Percentiles rank a stretch among this genome's conserved stretches.
phyloP scores from a whole-genome alignment of 192 early-diverging fungal species.

The Linnemannia elongata region DNA sequence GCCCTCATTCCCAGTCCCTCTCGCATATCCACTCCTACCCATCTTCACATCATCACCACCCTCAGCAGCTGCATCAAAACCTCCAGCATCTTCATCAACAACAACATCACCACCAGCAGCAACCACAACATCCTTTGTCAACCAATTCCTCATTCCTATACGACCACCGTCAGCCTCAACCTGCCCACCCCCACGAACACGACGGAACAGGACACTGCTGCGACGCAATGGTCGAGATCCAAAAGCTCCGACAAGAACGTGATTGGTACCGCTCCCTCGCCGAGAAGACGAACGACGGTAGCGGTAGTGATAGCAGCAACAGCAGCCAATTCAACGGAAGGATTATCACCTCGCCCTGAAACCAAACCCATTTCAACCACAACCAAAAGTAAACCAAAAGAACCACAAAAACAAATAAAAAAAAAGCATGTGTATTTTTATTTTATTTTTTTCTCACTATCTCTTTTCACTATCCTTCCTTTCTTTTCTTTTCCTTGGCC shows the following conservation, averaged over 20 bases:
- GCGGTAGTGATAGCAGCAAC: not conserved
- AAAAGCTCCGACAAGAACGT: constrained; percentile 41
- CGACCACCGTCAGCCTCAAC: not conserved
- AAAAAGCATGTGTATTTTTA: constrained; percentile 2
- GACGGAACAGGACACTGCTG: constrained; percentile 15
- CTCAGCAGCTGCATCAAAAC: not conserved
- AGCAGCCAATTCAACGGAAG: not conserved
- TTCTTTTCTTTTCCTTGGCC: not conserved
- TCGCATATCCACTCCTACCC: constrained; percentile 10
- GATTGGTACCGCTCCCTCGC: constrained; percentile 32
- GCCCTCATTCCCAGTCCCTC: constrained; percentile 9
- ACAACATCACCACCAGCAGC: constrained; percentile 6
- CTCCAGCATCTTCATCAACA: constrained; percentile 5
- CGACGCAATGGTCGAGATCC: constrained; percentile 44
- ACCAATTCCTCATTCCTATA: not conserved
- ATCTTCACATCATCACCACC: not conserved
- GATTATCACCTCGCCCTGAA: not conserved
- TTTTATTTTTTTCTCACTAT: not conserved
- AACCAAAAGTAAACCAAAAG: not conserved
- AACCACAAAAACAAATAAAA: not conserved
- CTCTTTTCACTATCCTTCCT: not conserved
- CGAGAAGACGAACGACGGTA: constrained; percentile 5
- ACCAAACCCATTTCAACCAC: not conserved
- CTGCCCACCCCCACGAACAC: constrained; percentile 9
- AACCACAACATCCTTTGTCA: not conserved